phyloP scores from a whole-genome alignment of 73 alveolate genomes.

The Effrenium voratum region DNA sequence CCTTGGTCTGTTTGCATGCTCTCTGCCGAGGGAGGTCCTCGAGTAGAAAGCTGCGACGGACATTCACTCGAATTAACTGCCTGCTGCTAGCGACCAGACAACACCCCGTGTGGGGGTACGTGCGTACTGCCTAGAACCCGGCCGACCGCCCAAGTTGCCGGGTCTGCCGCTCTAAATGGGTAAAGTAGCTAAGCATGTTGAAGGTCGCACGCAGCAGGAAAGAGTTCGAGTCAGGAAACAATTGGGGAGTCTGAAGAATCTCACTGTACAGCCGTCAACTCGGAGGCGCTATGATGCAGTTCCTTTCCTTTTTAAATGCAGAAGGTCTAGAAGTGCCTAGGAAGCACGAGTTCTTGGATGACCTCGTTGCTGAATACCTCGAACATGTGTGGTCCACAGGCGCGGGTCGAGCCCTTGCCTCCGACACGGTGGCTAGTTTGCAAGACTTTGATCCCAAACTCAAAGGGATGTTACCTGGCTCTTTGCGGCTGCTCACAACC shows the following conservation, averaged over 20 bases:
- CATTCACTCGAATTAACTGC: not conserved
- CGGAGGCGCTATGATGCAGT: not conserved
- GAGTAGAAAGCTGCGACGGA: not conserved
- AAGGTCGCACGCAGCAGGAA: not conserved
- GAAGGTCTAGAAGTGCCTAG: not conserved
- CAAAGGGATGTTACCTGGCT: not conserved
- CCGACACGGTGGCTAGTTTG: not conserved
- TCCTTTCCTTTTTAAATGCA: not conserved
- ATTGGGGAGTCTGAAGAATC: not conserved
- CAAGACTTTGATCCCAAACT: not conserved
- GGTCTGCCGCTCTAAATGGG: not conserved
- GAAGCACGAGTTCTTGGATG: not conserved
- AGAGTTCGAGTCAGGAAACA: not conserved
- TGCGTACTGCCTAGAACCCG: not conserved
- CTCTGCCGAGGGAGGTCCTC: not conserved
- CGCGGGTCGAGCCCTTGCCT: not conserved
- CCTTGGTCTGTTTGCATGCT: not conserved
- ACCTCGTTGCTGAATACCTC: not conserved
- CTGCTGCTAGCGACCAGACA: not conserved
- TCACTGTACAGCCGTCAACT: not conserved
- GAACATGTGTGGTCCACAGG: not conserved
- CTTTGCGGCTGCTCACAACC: not conserved
- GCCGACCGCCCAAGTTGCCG: not conserved
- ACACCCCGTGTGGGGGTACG: not conserved
- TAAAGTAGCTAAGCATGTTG: not conserved